Percentiles rank a stretch among this genome's conserved stretches.
phyloP scores from a whole-genome alignment of 306 rosid species.

The Comarum palustre region DNA sequence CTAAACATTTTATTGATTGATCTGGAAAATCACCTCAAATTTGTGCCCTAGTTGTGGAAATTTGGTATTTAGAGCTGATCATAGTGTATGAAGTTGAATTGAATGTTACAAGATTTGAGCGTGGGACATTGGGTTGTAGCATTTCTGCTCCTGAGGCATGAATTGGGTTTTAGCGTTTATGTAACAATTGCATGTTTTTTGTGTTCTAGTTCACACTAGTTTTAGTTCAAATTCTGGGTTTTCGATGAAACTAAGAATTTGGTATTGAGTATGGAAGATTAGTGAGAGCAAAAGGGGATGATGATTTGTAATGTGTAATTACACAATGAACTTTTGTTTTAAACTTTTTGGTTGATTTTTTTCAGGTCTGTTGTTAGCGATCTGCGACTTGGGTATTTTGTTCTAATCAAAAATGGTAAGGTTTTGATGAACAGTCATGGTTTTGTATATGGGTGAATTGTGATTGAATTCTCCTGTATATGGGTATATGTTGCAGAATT shows the following conservation, averaged over 20 bases:
- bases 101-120: conserved; percentile 6
- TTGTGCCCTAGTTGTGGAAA: background rate
- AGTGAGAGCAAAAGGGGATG: background rate
- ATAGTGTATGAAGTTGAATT: background rate
- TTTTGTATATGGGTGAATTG: background rate
- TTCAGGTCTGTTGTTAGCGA: conserved; percentile 29
- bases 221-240: background rate
- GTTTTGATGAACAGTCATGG: background rate
- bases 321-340: background rate
- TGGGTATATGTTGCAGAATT: conserved; percentile 52
- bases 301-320: background rate
- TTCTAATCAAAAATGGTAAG: conserved; percentile 35
- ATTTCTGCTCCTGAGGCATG: background rate
- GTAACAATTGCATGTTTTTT: background rate
- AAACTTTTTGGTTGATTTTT: background rate
- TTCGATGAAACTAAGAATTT: background rate
- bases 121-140: conserved; percentile 6
- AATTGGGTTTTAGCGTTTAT: background rate
- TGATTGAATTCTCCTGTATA: background rate
- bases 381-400: conserved; percentile 9
- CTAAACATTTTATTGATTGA: conserved; percentile 3
- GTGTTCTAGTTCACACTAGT: background rate
- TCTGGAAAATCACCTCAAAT: background rate
- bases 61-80: background rate
- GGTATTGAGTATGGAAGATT: background rate